A percentile compares a stretch with the other conserved stretches of the same genome.
These are phyloP conservation scores for Recurvomyces mirabilis DNA, from an alignment of 495 filamentous ascomycete species.

Conservation along the genomic window DNA sequence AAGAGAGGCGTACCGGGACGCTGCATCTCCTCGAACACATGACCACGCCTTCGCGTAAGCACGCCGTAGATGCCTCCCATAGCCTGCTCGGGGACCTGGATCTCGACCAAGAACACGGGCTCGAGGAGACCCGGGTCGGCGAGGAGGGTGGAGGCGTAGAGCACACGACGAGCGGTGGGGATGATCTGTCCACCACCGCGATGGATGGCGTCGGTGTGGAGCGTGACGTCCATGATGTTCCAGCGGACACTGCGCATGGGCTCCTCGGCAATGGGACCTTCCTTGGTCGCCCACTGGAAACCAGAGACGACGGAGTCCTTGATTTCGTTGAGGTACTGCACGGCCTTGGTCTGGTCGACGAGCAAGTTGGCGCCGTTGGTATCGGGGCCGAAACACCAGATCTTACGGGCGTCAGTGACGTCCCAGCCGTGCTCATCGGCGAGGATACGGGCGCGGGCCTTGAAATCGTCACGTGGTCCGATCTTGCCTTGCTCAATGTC, in stretches of 20 bases:
- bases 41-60: constrained; percentile 92
- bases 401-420: constrained; percentile 99
- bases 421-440: constrained; percentile 98
- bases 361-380: constrained; percentile 96
- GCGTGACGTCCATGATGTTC: constrained; percentile 98
- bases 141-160: constrained; percentile 85
- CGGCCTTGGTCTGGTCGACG: constrained; percentile 99
- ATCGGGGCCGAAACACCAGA: constrained; percentile 99
- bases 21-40: constrained; percentile 98
- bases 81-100: constrained; percentile 94
- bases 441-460: constrained; percentile 90
- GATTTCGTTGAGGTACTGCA: constrained; percentile 99
- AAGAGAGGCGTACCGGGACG: constrained; percentile 97
- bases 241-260: constrained; percentile 94
- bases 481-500: constrained; percentile 92
- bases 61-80: constrained; percentile 99
- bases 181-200: constrained; percentile 99
- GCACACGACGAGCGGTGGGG: constrained; percentile 92
- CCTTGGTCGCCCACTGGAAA: constrained; percentile 98
- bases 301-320: constrained; percentile 99
- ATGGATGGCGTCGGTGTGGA: constrained; percentile 99
- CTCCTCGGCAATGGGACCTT: constrained; percentile 96
- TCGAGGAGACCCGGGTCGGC: constrained; percentile 84
- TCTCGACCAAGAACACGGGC: constrained; percentile 98
- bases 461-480: constrained; percentile 95